A percentile compares a stretch with the other conserved stretches of the same genome.
These are phyloP conservation scores for Phycomyces nitens DNA, from an alignment of 192 early-diverging fungal species.

Conservation along the genomic window DNA sequence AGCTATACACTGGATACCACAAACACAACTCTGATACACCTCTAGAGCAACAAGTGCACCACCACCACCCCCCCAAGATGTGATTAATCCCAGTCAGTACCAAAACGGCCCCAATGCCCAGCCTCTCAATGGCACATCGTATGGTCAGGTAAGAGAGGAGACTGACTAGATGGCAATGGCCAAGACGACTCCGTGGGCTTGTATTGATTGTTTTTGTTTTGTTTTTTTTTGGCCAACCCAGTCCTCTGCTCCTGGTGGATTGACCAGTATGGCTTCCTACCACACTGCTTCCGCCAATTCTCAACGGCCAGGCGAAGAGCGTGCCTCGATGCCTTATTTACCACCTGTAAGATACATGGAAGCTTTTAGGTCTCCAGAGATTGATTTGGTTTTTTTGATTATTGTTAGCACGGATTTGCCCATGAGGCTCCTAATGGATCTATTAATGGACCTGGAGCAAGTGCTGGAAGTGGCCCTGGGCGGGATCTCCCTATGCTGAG, in stretches of 20 bases:
- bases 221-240: too few species aligned
- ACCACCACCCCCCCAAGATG: slow-evolving; percentile 15
- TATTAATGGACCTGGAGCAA: not conserved
- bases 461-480: slow-evolving; percentile 13
- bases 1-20: too few species aligned
- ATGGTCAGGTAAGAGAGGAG: slow-evolving; percentile 1
- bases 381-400: too few species aligned
- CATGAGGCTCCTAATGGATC: not conserved
- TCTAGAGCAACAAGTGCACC: slow-evolving; percentile 1
- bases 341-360: not conserved
- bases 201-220: too few species aligned
- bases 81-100: slow-evolving; percentile 21
- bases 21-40: too few species aligned
- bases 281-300: slow-evolving; percentile 1
- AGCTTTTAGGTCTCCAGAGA: not conserved
- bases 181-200: too few species aligned
- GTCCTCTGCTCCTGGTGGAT: slow-evolving; percentile 8
- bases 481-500: slow-evolving; percentile 21
- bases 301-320: slow-evolving; percentile 7
- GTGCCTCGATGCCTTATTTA: slow-evolving; percentile 3
- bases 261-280: slow-evolving; percentile 18
- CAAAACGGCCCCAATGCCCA: slow-evolving; percentile 14
- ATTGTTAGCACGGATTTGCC: not conserved
- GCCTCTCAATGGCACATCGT: not conserved
- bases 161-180: too few species aligned